Evolutionary conservation across 352 stramenopile species (phyloP).

Genomic region (Pythium chondricola): DNA sequence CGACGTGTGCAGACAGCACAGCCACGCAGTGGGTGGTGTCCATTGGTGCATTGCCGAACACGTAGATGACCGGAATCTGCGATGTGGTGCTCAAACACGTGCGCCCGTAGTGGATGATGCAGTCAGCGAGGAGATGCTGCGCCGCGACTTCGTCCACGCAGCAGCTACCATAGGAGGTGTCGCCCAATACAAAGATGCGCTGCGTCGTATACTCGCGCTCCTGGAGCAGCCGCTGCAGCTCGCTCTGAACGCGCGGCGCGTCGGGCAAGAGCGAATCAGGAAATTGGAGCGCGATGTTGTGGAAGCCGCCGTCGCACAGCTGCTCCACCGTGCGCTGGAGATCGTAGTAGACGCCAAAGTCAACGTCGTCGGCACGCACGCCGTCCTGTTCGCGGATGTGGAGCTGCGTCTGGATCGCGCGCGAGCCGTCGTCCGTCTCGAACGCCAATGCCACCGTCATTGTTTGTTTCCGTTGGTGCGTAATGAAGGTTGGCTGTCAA

Average conservation of each 20-base stretch:
- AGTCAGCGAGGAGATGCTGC: constrained; percentile 90
- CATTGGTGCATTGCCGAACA: constrained; percentile 76
- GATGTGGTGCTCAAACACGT: constrained; percentile 85
- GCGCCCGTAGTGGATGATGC: constrained; percentile 94
- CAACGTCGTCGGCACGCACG: constrained; percentile 30
- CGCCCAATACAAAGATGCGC: constrained; percentile 91
- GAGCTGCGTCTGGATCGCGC: constrained; percentile 60
- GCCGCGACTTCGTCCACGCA: constrained; percentile 95
- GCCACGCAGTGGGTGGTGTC: constrained; percentile 50
- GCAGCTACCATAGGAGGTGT: constrained; percentile 95
- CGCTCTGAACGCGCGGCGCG: constrained; percentile 79
- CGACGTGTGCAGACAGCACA: constrained; percentile 25
- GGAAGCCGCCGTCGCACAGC: constrained; percentile 52
- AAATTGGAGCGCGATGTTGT: constrained; percentile 92
- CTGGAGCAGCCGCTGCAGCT: constrained; percentile 38
- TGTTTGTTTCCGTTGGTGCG: not conserved
- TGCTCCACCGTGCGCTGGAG: constrained; percentile 50
- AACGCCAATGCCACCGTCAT: constrained; percentile 78
- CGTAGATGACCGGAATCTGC: constrained; percentile 89
- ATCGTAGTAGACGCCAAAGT: constrained; percentile 57
- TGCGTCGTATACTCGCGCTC: constrained; percentile 35
- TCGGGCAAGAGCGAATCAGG: constrained; percentile 91
- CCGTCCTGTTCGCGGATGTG: constrained; percentile 49
- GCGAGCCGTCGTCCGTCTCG: constrained; percentile 76
- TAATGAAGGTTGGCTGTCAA: no score